Conservation (phyloP, 306 rosid species). For the Pterocarpus santalinus region DNA sequence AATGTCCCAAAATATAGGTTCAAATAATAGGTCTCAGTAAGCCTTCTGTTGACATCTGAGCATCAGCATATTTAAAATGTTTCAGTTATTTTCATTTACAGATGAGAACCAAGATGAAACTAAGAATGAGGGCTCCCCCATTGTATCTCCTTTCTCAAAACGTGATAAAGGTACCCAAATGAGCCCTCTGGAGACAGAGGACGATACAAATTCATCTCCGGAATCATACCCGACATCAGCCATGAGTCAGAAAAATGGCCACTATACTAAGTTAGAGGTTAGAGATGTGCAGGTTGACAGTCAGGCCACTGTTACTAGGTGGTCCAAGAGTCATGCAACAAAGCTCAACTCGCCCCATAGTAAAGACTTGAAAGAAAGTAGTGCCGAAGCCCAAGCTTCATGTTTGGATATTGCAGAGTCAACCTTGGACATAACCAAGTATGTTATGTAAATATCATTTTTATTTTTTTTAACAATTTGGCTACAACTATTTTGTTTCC, state of each 20-base stretch:
- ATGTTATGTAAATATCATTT: constrained; percentile 32
- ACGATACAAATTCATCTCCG: constrained; percentile 49
- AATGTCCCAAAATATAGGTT: too few relatives aligned
- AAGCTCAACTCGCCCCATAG: constrained; percentile 43
- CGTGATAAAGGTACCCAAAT: constrained; percentile 82
- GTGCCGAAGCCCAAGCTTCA: constrained; percentile 53
- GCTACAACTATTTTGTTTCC: neutral
- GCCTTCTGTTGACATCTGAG: constrained; percentile 26
- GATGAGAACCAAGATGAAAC: constrained; percentile 57
- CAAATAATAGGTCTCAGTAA: too few relatives aligned
- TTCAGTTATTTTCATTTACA: constrained; percentile 44
- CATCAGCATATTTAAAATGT: constrained; percentile 21
- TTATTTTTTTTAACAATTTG: neutral
- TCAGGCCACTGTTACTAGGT: constrained; percentile 58
- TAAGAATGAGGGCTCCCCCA: constrained; percentile 42
- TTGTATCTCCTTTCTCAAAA: constrained; percentile 54
- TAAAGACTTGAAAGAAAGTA: constrained; percentile 49
- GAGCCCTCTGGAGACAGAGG: constrained; percentile 58
- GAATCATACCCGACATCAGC: constrained; percentile 49
- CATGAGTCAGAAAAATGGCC: constrained; percentile 48
- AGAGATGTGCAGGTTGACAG: constrained; percentile 87
- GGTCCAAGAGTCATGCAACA: constrained; percentile 55
- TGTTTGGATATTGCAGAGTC: constrained; percentile 64
- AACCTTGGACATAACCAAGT: constrained; percentile 69
- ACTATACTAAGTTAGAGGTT: constrained; percentile 59